A percentile compares a stretch with the other conserved stretches of the same genome.
phyloP scores from a whole-genome alignment of 495 filamentous ascomycete species.

The Neurospora sp. region DNA sequence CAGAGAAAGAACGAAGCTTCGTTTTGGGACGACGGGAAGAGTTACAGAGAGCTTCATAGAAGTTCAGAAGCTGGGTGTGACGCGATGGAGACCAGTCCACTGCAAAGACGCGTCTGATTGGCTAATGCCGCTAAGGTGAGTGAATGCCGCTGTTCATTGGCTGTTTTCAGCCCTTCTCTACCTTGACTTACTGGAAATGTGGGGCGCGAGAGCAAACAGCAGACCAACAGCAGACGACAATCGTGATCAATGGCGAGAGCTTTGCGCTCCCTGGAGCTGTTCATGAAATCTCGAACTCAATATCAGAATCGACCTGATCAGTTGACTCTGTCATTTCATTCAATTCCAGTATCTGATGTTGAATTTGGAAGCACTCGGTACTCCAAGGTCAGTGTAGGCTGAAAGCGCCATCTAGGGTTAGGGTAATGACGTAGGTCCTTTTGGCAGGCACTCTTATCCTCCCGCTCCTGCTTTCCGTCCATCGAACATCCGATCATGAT shows the following conservation, averaged over 20 bases:
- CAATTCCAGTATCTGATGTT: background rate
- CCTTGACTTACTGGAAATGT: background rate
- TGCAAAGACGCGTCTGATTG: constrained; percentile 21
- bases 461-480: background rate
- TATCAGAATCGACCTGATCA: background rate
- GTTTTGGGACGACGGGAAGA: background rate
- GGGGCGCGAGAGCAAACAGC: background rate
- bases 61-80: constrained; percentile 15
- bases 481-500: background rate
- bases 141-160: background rate
- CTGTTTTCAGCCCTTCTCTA: background rate
- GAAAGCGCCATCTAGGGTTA: constrained; percentile 3
- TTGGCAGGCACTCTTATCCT: background rate
- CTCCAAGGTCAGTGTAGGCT: background rate
- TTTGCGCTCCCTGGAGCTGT: background rate
- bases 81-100: constrained; percentile 15
- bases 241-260: background rate
- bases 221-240: background rate
- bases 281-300: background rate
- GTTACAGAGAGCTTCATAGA: background rate
- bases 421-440: constrained; percentile 12
- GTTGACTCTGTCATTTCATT: background rate
- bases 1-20: background rate
- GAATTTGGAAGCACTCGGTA: background rate
- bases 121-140: constrained; percentile 1